Evolutionary conservation across 768 basidiomycete species (phyloP).

Genomic region (Plicaturopsis crispa): DNA sequence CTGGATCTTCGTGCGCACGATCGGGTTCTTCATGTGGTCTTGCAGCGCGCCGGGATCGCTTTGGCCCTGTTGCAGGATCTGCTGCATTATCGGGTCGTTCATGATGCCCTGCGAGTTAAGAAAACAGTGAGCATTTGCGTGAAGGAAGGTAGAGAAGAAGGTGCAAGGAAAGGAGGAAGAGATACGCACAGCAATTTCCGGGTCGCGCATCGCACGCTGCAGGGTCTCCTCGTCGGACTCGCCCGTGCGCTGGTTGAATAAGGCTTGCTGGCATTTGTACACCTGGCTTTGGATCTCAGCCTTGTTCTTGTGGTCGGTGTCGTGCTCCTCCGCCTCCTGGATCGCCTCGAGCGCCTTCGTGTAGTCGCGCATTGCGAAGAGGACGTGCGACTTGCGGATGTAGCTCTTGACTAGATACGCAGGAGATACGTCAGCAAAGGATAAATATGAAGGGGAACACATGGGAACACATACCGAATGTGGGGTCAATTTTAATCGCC

Average conservation of each 20-base stretch:
- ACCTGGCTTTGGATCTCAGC: conserved; percentile 79
- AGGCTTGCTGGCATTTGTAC: conserved; percentile 71
- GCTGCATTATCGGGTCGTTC: conserved; percentile 89
- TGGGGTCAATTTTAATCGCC: conserved; percentile 86
- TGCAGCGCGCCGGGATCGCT: conserved; percentile 79
- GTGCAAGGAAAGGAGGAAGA: conserved; percentile 3
- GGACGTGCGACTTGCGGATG: conserved; percentile 84
- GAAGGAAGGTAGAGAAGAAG: no score
- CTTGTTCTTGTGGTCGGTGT: conserved; percentile 76
- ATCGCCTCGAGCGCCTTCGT: conserved; percentile 79
- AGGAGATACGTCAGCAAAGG: conserved; percentile 1
- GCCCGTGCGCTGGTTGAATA: conserved; percentile 68
- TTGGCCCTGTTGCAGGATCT: conserved; percentile 93
- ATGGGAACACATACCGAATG: conserved; percentile 50
- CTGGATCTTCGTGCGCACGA: conserved; percentile 72
- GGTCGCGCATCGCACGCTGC: conserved; percentile 93
- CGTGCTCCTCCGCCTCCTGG: conserved; percentile 71
- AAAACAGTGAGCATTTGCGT: no score
- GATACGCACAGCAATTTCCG: conserved; percentile 78
- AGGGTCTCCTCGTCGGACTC: conserved; percentile 93
- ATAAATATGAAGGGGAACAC: not conserved
- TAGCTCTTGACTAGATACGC: conserved; percentile 74
- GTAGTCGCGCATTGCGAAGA: conserved; percentile 88
- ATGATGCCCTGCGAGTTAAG: conserved; percentile 72
- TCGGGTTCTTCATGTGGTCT: conserved; percentile 94